Base-by-base conservation (phyloP, 2,329 filamentous ascomycete species). In the Pseudocercospora musae region DNA sequence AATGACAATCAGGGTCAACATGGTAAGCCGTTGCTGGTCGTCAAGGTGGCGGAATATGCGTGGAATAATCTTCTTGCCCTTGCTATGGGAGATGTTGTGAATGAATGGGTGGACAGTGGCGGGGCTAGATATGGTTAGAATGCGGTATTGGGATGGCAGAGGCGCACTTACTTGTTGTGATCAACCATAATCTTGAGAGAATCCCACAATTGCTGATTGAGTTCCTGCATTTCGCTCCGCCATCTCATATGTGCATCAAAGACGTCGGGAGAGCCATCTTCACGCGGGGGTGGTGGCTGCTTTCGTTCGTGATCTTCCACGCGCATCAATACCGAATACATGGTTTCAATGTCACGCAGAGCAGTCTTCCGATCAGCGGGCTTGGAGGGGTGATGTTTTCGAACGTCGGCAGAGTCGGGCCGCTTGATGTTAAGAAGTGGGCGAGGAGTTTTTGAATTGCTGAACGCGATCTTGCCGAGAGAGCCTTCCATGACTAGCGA, bases 391-490 rank as follows among this genome's bases (percentile, higher is more conserved):
- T 77, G 76, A 25, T 67, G 59, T 21, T 85, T 80, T 27, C 84
- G 82, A 58, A 88, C 85, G 49, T 87, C 85, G 44, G 80, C 81
- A 67, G 82, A 87, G 56, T 97, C 93, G 20, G 86, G 83, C 31
- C 93, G 90, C 82, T 96, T 98, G 80, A 99, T 93, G 75, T 96
- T 99, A 55, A 99, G 87, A 61, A 98, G 82, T 15, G 94, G 92
- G 77, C 96, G 95, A 0, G 95, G 95, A 0, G 95, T 96, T 81
- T 98, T 99, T 53, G 95, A 92, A 72, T 99, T 99, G 82, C 94
- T 97, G 80, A 98, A 99, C 0, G 94, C 96, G 62, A 99, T 99
- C 81, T 98, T 99, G 68, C 95, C 95, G 55, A 99, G 80, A 73
- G 92, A 97, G 25, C 95, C 95, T 74, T 97, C 94, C 62, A 99